Percentiles rank a stretch among this genome's conserved stretches.
Evolutionary conservation across 1,284 basidiomycete genomes (phyloP).

Genomic region (Sanghuangporus baumii): DNA sequence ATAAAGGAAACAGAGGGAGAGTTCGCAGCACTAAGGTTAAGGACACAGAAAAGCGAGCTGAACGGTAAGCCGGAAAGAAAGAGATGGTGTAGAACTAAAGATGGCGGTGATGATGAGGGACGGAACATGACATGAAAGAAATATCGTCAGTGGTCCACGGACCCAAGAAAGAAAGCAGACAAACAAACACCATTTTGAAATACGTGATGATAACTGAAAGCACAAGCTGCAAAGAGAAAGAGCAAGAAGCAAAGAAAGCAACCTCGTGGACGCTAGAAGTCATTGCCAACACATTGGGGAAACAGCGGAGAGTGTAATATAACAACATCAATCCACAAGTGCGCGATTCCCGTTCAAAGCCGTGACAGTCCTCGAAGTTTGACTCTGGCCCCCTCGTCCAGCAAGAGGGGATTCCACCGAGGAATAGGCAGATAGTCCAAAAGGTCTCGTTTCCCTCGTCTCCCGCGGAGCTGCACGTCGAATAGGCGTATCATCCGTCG

Average conservation of each 20-base stretch:
- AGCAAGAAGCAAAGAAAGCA: not conserved
- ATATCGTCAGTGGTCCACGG: too few relatives aligned
- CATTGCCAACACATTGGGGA: not conserved
- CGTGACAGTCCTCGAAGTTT: not conserved
- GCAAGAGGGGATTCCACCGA: conserved; percentile 1
- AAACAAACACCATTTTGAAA: not conserved
- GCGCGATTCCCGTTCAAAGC: not conserved
- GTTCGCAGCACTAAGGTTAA: too few relatives aligned
- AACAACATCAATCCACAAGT: too few relatives aligned
- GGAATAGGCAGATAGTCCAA: not conserved
- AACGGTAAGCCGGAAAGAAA: too few relatives aligned
- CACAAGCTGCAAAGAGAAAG: not conserved
- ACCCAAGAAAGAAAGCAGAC: not conserved
- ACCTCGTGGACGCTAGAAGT: not conserved
- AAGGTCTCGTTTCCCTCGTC: not conserved
- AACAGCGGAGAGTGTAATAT: not conserved
- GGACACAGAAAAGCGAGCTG: too few relatives aligned
- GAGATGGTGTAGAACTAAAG: not conserved
- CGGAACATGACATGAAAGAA: not conserved
- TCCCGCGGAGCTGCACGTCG: conserved; percentile 8
- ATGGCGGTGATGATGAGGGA: not conserved
- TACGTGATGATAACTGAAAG: not conserved
- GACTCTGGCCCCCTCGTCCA: not conserved
- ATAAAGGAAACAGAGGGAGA: too few relatives aligned
- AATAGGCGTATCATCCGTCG: conserved; percentile 17